Percentiles rank a stretch among this genome's conserved stretches.
Evolutionary conservation across 2,329 filamentous ascomycete species (phyloP).

Genomic region (Aspergillus amoenus): DNA sequence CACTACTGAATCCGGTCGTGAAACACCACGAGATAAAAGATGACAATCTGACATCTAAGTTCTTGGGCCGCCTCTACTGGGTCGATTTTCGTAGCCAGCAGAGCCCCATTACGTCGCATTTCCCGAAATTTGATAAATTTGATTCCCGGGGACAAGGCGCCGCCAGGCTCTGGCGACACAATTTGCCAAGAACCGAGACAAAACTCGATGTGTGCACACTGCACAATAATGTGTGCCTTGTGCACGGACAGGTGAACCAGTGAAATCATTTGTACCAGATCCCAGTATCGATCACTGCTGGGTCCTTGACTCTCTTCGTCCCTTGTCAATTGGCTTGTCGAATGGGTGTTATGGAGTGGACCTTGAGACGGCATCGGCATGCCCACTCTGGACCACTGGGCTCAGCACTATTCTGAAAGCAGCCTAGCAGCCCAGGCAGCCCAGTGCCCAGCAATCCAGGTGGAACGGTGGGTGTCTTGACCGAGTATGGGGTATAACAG

Average conservation of each 20-base stretch:
- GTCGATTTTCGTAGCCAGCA: background rate
- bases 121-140: background rate
- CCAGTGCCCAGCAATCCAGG: background rate
- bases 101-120: background rate
- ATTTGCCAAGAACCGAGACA: background rate
- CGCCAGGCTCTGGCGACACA: background rate
- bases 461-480: background rate
- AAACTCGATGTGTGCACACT: constrained; percentile 7
- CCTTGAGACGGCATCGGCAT: background rate
- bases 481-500: background rate
- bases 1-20: background rate
- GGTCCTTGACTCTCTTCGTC: no score
- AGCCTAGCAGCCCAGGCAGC: no score
- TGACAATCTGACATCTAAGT: background rate
- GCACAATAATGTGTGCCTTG: background rate
- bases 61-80: background rate
- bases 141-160: background rate
- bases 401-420: no score
- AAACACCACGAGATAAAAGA: background rate
- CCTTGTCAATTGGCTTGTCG: background rate
- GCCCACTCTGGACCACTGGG: background rate
- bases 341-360: constrained; percentile 1
- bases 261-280: constrained; percentile 1
- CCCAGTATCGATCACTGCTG: constrained; percentile 10
- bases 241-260: constrained; percentile 5